phyloP scores from a whole-genome alignment of 2,329 filamentous ascomycete genomes.

The Monosporascus sp. region DNA sequence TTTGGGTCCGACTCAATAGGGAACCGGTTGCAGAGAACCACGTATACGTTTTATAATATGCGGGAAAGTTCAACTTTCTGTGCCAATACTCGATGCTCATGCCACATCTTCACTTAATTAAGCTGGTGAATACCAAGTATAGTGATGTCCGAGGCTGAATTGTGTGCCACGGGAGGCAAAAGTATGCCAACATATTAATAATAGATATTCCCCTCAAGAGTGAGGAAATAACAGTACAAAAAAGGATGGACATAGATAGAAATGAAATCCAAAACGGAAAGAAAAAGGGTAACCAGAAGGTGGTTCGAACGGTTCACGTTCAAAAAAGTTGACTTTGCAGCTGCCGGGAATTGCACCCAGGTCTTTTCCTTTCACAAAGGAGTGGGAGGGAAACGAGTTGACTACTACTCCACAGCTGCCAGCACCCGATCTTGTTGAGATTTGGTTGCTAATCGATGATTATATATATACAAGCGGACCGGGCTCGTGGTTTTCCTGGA shows the following conservation, averaged over 20 bases:
- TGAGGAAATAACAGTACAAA: slow-evolving; percentile 1
- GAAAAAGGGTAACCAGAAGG: neutral
- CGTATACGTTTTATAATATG: too few species aligned
- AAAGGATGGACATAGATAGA: neutral
- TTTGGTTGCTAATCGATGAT: neutral
- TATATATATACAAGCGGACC: neutral
- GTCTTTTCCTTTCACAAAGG: slow-evolving; percentile 16
- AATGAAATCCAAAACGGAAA: neutral
- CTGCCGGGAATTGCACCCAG: slow-evolving; percentile 28
- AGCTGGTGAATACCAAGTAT: too few species aligned
- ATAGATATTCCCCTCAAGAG: too few species aligned
- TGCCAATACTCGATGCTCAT: too few species aligned
- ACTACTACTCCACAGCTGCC: slow-evolving; percentile 24
- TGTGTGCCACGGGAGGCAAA: neutral
- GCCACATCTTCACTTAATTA: too few species aligned
- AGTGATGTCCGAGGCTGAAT: too few species aligned
- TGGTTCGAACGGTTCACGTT: neutral
- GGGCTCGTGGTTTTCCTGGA: too few species aligned
- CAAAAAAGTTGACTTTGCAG: slow-evolving; percentile 10
- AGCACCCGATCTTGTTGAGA: neutral
- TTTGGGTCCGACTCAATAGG: too few species aligned
- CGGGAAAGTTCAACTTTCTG: too few species aligned
- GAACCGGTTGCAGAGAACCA: too few species aligned
- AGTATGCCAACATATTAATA: neutral
- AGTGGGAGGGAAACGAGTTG: slow-evolving; percentile 24